A percentile compares a stretch with the other conserved stretches of the same genome.
phyloP scores from a whole-genome alignment of 2,329 filamentous ascomycete species.

The Coniosporium uncinatum region DNA sequence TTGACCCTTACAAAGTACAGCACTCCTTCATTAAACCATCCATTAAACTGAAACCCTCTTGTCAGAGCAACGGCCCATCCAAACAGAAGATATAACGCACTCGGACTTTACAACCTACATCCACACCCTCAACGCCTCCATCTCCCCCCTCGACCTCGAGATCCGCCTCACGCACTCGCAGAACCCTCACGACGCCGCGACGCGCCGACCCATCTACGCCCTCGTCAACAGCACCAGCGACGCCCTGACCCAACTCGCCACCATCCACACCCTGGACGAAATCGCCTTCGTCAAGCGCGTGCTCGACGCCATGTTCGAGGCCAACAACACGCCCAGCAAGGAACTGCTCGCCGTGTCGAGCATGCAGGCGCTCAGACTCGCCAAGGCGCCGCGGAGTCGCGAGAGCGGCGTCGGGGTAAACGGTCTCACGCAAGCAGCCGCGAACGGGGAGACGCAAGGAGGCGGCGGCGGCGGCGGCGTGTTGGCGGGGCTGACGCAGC shows the following conservation, averaged over 20 bases:
- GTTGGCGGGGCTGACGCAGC: slow-evolving; percentile 55
- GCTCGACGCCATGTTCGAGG: slow-evolving; percentile 89
- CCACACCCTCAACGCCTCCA: slow-evolving; percentile 60
- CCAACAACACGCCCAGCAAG: slow-evolving; percentile 71
- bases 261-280: slow-evolving; percentile 74
- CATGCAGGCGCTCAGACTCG: slow-evolving; percentile 70
- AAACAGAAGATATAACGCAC: slow-evolving; percentile 59
- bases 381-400: slow-evolving; percentile 30
- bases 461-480: slow-evolving; percentile 11
- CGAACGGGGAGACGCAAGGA: slow-evolving; percentile 20
- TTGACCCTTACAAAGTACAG: background rate
- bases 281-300: slow-evolving; percentile 85
- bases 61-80: slow-evolving; percentile 38
- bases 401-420: slow-evolving; percentile 21
- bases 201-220: slow-evolving; percentile 64
- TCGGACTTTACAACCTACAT: slow-evolving; percentile 67
- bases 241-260: slow-evolving; percentile 80
- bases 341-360: slow-evolving; percentile 80
- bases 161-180: slow-evolving; percentile 59
- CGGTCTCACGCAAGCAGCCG: slow-evolving; percentile 22
- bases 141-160: slow-evolving; percentile 82
- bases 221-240: slow-evolving; percentile 89
- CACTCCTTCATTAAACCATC: no score
- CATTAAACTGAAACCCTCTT: slow-evolving; percentile 4
- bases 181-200: background rate